These are phyloP conservation scores for Plasmodium ovale DNA, from an alignment of 169 alveolate genomes.

Conservation along the genomic window DNA sequence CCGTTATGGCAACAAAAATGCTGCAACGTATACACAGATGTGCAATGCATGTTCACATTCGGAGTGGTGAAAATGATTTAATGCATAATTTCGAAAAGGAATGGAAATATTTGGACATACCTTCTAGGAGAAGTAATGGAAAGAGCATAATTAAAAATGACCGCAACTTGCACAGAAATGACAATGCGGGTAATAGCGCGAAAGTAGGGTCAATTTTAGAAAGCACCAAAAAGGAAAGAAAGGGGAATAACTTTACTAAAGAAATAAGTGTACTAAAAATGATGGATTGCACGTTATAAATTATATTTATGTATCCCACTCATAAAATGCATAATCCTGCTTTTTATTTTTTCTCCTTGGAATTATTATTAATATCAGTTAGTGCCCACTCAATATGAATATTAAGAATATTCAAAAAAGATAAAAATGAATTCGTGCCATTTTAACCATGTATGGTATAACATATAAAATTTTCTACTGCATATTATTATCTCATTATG, in stretches of 20 bases:
- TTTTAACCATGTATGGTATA: conserved; percentile 68
- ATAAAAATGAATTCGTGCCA: conserved; percentile 53
- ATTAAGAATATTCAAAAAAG: conserved; percentile 51
- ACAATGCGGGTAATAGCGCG: neutral
- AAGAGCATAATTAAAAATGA: neutral
- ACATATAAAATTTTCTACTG: conserved; percentile 53
- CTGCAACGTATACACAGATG: neutral
- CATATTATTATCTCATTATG: conserved; percentile 65
- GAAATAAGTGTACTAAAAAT: conserved; percentile 35
- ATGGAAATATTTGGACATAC: neutral
- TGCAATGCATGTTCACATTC: neutral
- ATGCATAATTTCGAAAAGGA: conserved; percentile 15
- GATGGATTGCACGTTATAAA: conserved; percentile 26
- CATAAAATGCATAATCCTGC: conserved; percentile 58
- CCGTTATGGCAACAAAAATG: neutral
- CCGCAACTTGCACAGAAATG: neutral
- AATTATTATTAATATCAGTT: conserved; percentile 56
- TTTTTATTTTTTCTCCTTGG: conserved; percentile 48
- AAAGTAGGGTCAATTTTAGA: neutral
- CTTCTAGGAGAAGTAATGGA: neutral
- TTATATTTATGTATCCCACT: conserved; percentile 33
- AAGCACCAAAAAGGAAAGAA: neutral
- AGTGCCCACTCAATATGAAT: conserved; percentile 40
- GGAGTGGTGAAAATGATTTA: conserved; percentile 6
- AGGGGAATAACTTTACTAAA: conserved; percentile 4